Conservation (phyloP, 2,329 filamentous ascomycete genomes). For the Monilinia vaccinii-corymbosi region DNA sequence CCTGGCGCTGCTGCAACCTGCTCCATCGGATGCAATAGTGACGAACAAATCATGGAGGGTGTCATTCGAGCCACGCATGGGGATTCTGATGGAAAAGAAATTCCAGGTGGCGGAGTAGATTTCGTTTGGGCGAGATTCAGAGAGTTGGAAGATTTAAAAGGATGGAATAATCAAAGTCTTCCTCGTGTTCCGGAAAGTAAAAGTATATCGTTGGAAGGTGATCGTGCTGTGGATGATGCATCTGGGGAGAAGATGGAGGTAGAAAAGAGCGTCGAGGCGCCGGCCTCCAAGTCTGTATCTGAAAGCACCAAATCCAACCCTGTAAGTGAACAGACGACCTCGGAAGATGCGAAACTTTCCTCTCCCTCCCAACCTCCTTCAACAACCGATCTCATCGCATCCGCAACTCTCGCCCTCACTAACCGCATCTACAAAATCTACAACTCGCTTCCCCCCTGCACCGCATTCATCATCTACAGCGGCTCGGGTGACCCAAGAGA, state of each 20-base stretch:
- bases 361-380: background rate
- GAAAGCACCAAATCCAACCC: background rate
- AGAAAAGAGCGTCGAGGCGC: background rate
- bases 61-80: conserved; percentile 51
- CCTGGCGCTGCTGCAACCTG: conserved; percentile 47
- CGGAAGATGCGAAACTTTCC: background rate
- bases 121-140: conserved; percentile 60
- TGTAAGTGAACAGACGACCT: background rate
- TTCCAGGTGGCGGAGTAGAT: conserved; percentile 52
- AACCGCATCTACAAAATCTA: conserved; percentile 47
- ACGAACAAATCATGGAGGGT: conserved; percentile 47
- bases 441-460: conserved; percentile 52
- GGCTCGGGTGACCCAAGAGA: conserved; percentile 60
- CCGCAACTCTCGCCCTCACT: conserved; percentile 22
- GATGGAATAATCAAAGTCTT: conserved; percentile 52
- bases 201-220: background rate
- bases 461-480: conserved; percentile 54
- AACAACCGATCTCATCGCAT: background rate
- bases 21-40: conserved; percentile 47
- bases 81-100: conserved; percentile 47
- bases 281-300: background rate
- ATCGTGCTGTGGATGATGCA: background rate
- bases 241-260: background rate
- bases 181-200: background rate
- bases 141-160: conserved; percentile 54